Percentiles rank a stretch among this genome's conserved stretches.
These are phyloP conservation scores for Macrophomina tecta DNA, from an alignment of 2,329 filamentous ascomycete species.

Conservation along the genomic window DNA sequence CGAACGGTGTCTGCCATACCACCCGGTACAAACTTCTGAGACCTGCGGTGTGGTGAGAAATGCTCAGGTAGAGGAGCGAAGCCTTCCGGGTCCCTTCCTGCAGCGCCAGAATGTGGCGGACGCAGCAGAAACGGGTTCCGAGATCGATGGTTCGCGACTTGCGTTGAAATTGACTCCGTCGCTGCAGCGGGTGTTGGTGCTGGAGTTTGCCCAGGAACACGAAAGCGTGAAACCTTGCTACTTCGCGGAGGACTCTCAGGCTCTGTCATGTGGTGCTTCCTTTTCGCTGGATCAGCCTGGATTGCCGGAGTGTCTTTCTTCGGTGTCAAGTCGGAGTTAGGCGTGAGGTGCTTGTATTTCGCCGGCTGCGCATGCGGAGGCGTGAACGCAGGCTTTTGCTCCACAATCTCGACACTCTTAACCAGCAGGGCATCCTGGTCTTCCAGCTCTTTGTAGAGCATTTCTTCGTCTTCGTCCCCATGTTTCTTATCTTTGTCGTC, in stretches of 20 bases:
- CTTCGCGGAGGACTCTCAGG: slow-evolving; percentile 1
- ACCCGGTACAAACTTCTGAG: slow-evolving; percentile 55
- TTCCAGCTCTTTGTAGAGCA: slow-evolving; percentile 34
- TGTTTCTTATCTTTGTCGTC: slow-evolving; percentile 29
- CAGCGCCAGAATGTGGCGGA: not conserved
- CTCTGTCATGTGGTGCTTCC: not conserved
- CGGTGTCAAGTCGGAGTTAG: not conserved
- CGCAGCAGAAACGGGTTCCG: slow-evolving; percentile 24
- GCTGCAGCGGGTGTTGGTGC: not conserved
- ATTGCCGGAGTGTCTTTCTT: not conserved
- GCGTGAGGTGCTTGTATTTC: slow-evolving; percentile 5
- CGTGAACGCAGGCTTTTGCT: not conserved
- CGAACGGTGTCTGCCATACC: slow-evolving; percentile 58
- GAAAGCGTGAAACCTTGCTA: slow-evolving; percentile 4
- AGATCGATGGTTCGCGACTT: not conserved
- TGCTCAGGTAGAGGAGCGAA: slow-evolving; percentile 53
- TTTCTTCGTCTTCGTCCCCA: slow-evolving; percentile 35
- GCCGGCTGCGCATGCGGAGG: not conserved
- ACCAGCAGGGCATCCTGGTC: not conserved
- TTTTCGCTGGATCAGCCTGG: not conserved
- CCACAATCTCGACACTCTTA: not conserved
- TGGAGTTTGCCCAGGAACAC: not conserved
- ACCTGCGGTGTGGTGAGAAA: slow-evolving; percentile 60
- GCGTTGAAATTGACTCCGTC: not conserved
- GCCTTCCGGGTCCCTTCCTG: not conserved